phyloP scores from a whole-genome alignment of 1,284 basidiomycete species.

The Trichosporon ovoides region DNA sequence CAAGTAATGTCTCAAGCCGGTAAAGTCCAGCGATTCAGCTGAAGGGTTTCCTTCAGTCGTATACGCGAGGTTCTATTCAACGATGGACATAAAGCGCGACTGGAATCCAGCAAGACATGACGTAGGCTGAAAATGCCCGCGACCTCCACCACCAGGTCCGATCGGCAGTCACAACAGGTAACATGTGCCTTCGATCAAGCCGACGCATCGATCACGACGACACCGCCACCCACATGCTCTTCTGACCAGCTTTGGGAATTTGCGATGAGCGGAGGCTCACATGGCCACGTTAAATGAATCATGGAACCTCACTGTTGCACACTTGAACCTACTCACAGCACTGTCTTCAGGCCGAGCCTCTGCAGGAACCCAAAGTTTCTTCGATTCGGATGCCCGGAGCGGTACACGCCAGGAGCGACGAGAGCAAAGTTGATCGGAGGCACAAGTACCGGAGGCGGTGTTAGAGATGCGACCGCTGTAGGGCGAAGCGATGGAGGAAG shows the following conservation, averaged over 20 bases:
- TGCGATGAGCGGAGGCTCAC: too few relatives aligned
- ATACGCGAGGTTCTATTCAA: too few relatives aligned
- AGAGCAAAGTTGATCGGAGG: conserved; percentile 51
- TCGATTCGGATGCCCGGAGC: conserved; percentile 47
- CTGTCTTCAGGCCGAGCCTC: conserved; percentile 38
- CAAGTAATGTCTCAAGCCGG: too few relatives aligned
- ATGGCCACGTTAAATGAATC: too few relatives aligned
- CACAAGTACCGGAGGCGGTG: conserved; percentile 32
- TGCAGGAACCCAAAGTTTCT: conserved; percentile 47
- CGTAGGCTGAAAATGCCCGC: background rate
- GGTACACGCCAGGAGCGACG: conserved; percentile 43
- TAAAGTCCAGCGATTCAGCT: too few relatives aligned
- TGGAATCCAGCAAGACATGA: too few relatives aligned
- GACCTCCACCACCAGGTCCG: background rate
- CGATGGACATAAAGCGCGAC: too few relatives aligned
- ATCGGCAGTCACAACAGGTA: too few relatives aligned
- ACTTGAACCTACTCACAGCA: conserved; percentile 41
- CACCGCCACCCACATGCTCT: too few relatives aligned
- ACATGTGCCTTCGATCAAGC: too few relatives aligned
- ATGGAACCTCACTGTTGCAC: background rate
- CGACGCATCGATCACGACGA: background rate
- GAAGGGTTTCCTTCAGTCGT: too few relatives aligned
- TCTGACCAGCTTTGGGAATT: too few relatives aligned
- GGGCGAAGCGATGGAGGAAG: conserved; percentile 18
- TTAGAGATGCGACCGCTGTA: conserved; percentile 9